Conservation (phyloP, 768 basidiomycete genomes). For the Tulasnella sp. region DNA sequence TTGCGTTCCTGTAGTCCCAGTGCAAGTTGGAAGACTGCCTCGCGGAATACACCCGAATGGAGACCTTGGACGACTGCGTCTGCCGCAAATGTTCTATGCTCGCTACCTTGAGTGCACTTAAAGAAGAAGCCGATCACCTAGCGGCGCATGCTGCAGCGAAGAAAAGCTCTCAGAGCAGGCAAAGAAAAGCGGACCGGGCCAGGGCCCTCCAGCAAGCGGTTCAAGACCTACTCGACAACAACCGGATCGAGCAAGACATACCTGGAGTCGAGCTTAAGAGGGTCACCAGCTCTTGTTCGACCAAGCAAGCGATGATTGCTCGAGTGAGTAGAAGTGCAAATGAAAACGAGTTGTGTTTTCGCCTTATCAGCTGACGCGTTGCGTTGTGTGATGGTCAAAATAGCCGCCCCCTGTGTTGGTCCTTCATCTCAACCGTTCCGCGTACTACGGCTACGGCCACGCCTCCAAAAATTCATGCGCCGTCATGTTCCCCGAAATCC, state of each 20-base stretch:
- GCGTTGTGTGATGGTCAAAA: neutral
- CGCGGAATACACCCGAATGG: conserved; percentile 84
- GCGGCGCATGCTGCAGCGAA: conserved; percentile 44
- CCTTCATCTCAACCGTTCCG: conserved; percentile 89
- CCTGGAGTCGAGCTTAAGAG: conserved; percentile 80
- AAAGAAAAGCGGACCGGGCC: conserved; percentile 73
- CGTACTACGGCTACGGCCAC: conserved; percentile 70
- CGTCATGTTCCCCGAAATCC: conserved; percentile 80
- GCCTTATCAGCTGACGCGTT: neutral
- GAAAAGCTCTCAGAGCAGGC: conserved; percentile 57
- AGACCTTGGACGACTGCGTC: conserved; percentile 86
- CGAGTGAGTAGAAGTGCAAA: conserved; percentile 57
- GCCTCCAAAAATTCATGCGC: conserved; percentile 83
- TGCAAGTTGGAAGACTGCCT: conserved; percentile 83
- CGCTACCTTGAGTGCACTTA: conserved; percentile 69
- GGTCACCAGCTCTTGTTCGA: conserved; percentile 71
- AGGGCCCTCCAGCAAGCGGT: conserved; percentile 66
- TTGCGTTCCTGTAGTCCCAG: conserved; percentile 50
- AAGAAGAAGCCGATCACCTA: conserved; percentile 63
- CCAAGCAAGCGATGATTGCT: conserved; percentile 91
- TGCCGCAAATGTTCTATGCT: conserved; percentile 89
- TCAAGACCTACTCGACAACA: conserved; percentile 65
- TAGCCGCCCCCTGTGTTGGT: conserved; percentile 86
- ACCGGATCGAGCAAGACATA: conserved; percentile 81
- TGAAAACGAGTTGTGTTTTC: neutral